Conservation (phyloP, 805 yeast genomes). For the Ogataea parapolymorpha region DNA sequence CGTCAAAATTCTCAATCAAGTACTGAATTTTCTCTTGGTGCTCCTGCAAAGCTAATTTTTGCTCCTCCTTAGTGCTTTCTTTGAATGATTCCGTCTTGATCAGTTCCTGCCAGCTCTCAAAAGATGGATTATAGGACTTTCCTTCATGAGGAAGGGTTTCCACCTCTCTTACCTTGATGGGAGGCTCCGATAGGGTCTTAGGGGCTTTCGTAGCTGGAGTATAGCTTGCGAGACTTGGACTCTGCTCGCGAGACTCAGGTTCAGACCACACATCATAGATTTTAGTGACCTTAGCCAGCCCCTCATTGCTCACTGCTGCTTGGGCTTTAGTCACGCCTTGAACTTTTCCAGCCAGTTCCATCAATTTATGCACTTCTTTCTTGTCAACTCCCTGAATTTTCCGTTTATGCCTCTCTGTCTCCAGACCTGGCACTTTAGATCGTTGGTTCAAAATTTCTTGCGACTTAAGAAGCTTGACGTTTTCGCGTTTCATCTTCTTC, state of each 20-base stretch:
- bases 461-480: constrained; percentile 36
- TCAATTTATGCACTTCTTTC: constrained; percentile 58
- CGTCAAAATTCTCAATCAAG: constrained; percentile 60
- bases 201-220: constrained; percentile 55
- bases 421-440: constrained; percentile 73
- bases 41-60: constrained; percentile 57
- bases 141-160: constrained; percentile 73
- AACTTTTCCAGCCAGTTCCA: constrained; percentile 74
- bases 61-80: constrained; percentile 66
- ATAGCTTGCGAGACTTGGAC: constrained; percentile 40
- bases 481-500: constrained; percentile 38
- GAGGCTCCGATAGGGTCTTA: constrained; percentile 47
- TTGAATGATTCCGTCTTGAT: constrained; percentile 61
- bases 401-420: constrained; percentile 36
- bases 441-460: constrained; percentile 66
- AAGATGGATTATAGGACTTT: constrained; percentile 87
- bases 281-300: constrained; percentile 46
- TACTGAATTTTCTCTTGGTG: constrained; percentile 61
- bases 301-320: constrained; percentile 61
- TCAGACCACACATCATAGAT: constrained; percentile 69
- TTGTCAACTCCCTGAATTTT: constrained; percentile 60
- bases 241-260: constrained; percentile 34
- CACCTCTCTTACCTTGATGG: constrained; percentile 51
- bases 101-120: constrained; percentile 75
- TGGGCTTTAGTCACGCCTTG: constrained; percentile 50